These are phyloP conservation scores for Pharnaceum exiguum DNA, from an alignment of 148 eudicot genomes.

Conservation along the genomic window DNA sequence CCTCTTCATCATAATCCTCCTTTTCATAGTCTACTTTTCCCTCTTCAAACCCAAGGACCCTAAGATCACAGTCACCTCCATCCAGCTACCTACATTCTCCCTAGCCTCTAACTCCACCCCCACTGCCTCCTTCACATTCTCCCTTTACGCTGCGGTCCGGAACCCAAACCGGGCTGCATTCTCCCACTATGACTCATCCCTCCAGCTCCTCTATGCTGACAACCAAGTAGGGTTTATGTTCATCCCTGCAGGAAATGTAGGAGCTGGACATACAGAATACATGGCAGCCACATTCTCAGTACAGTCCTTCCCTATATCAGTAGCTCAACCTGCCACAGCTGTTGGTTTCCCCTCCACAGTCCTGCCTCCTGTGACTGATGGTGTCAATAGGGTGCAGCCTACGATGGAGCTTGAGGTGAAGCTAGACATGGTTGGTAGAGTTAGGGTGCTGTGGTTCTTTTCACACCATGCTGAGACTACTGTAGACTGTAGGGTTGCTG, in stretches of 20 bases:
- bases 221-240: conserved; percentile 72
- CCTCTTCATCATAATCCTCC: conserved; percentile 42
- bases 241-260: conserved; percentile 73
- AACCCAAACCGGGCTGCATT: conserved; percentile 72
- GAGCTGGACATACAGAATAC: conserved; percentile 45
- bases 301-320: conserved; percentile 46
- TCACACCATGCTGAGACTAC: conserved; percentile 21
- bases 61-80: conserved; percentile 48
- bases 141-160: conserved; percentile 65
- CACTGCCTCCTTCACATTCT: conserved; percentile 80
- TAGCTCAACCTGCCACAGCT: conserved; percentile 6
- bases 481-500: conserved; percentile 23
- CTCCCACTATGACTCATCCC: conserved; percentile 77
- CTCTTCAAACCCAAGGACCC: conserved; percentile 71
- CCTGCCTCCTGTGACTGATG: conserved; percentile 35
- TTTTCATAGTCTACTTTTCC: conserved; percentile 63
- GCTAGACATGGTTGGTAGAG: conserved; percentile 31
- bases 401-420: conserved; percentile 30
- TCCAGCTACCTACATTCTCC: conserved; percentile 71
- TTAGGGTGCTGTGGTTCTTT: conserved; percentile 31
- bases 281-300: conserved; percentile 76
- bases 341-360: conserved; percentile 14
- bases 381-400: conserved; percentile 24
- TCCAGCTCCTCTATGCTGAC: conserved; percentile 64
- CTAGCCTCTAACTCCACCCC: conserved; percentile 37